These are phyloP conservation scores for Oehlia diaphana DNA, from an alignment of 192 early-diverging fungal species.

Conservation along the genomic window DNA sequence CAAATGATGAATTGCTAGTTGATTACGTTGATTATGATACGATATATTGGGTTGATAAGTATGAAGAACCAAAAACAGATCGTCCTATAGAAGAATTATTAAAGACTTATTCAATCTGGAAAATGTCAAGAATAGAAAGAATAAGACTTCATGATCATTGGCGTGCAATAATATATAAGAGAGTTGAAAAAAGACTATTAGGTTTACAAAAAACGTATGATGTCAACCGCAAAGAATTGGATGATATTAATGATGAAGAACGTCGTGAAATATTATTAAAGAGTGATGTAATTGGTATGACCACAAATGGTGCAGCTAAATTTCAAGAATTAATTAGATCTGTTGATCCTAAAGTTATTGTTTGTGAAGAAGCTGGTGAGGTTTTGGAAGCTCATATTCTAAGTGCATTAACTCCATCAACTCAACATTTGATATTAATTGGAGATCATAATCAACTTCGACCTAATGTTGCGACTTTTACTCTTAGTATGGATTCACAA, in stretches of 20 bases:
- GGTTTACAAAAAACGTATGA: background rate
- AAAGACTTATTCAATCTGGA: constrained; percentile 43
- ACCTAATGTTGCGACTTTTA: background rate
- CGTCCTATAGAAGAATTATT: background rate
- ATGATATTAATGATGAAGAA: constrained; percentile 36
- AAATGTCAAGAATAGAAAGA: constrained; percentile 49
- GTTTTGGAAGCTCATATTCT: constrained; percentile 59
- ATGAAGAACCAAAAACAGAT: background rate
- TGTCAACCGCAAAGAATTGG: constrained; percentile 7
- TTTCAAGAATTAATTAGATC: constrained; percentile 27
- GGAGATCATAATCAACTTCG: constrained; percentile 45
- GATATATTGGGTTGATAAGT: background rate
- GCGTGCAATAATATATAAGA: constrained; percentile 29
- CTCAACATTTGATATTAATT: constrained; percentile 58
- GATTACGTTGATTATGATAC: background rate
- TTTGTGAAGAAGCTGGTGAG: constrained; percentile 63
- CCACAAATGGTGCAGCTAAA: constrained; percentile 62
- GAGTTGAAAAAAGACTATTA: constrained; percentile 30
- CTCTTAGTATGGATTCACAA: constrained; percentile 37
- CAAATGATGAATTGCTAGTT: background rate
- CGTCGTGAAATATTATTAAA: constrained; percentile 34
- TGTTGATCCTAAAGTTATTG: constrained; percentile 50
- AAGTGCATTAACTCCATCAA: constrained; percentile 42
- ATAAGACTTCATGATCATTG: constrained; percentile 37
- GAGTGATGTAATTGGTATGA: constrained; percentile 54